Evolutionary conservation across 2,329 filamentous ascomycete species (phyloP).

Genomic region (Coniochaeta pulveracea): DNA sequence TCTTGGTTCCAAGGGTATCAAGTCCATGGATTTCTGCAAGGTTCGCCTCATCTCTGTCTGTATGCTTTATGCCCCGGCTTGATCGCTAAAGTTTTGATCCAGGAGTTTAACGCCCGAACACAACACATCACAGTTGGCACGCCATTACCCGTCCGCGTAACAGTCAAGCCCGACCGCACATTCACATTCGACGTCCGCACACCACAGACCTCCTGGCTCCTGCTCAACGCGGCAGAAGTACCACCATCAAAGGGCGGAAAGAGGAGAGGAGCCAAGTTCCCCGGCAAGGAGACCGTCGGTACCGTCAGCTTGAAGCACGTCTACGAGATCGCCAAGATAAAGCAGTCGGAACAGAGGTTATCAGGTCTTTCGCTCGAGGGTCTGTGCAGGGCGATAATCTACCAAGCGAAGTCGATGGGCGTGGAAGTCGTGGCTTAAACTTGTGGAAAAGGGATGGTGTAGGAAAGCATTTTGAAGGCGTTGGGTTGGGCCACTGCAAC

Average conservation of each 20-base stretch:
- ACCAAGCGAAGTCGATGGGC: slow-evolving; percentile 64
- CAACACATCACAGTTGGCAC: slow-evolving; percentile 72
- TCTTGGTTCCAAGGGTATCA: slow-evolving; percentile 92
- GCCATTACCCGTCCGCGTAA: slow-evolving; percentile 82
- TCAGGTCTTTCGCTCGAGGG: slow-evolving; percentile 62
- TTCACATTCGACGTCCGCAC: slow-evolving; percentile 92
- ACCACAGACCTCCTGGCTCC: slow-evolving; percentile 82
- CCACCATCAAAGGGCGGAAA: slow-evolving; percentile 62
- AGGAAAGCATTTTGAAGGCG: too few species aligned
- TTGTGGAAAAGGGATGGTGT: too few species aligned
- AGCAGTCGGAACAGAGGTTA: slow-evolving; percentile 65
- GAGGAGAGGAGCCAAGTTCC: slow-evolving; percentile 64
- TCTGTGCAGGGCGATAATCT: slow-evolving; percentile 63
- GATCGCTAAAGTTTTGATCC: slow-evolving; percentile 4
- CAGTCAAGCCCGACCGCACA: slow-evolving; percentile 81
- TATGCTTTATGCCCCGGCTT: slow-evolving; percentile 1
- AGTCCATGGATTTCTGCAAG: slow-evolving; percentile 99
- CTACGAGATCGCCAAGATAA: slow-evolving; percentile 96
- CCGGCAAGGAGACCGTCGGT: slow-evolving; percentile 69
- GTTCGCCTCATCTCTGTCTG: slow-evolving; percentile 32
- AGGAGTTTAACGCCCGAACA: slow-evolving; percentile 97
- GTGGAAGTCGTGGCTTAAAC: slow-evolving; percentile 58
- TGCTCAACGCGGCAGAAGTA: slow-evolving; percentile 74
- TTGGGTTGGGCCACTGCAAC: too few species aligned
- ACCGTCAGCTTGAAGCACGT: slow-evolving; percentile 87